Evolutionary conservation across 23 red algal species (phyloP), one percentile per base, ranked within the genome.

Genomic region (Gracilaria domingensis): DNA sequence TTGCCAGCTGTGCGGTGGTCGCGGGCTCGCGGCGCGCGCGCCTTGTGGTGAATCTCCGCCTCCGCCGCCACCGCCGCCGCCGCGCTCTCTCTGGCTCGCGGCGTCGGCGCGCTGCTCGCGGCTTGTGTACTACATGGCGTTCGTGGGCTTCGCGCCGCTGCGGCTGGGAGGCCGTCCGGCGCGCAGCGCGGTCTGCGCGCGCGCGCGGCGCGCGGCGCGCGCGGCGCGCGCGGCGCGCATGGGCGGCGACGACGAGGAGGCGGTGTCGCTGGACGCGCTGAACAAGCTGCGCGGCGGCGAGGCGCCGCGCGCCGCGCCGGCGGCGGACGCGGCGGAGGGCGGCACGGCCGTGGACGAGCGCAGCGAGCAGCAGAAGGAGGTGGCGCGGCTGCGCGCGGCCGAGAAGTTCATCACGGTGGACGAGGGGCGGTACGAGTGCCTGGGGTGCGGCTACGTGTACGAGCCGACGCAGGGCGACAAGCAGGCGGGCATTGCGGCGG

Each of bases 401-500:
- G 95, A 98, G 51, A 98, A 94, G 91, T 98, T 98, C 85, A 98
- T 98, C 51, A 60, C 79, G 14, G 80, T 94, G 45, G 93, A 99
- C 65, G 93, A 96, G 78, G 97, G 93, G 23, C 62, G 88, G 36
- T 96, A 72, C 38, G 93, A 92, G 64, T 99, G 97, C 72, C 61
- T 70, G 14, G 75, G 58, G 0, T 99, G 97, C 85, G 59, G 38
- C n/a, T 99, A 96, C 62, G 24, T 92, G 44, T 99, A 99, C 44
- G 92, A 95, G 38, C 64, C 74, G 51, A 34, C 53, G 29, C 95
- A 95, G 61, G 97, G 97, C 17, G 97, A 94, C 9, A 38, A 49
- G 28, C 65, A 81, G 24, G 32, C 45, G 25, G 77, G 90, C 45
- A 96, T 99, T 28, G 32, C 65, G 34, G 29, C 93, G 21, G 94